Evolutionary conservation across 345 rosid genomes (phyloP).

Genomic region (Sonneratia alba): DNA sequence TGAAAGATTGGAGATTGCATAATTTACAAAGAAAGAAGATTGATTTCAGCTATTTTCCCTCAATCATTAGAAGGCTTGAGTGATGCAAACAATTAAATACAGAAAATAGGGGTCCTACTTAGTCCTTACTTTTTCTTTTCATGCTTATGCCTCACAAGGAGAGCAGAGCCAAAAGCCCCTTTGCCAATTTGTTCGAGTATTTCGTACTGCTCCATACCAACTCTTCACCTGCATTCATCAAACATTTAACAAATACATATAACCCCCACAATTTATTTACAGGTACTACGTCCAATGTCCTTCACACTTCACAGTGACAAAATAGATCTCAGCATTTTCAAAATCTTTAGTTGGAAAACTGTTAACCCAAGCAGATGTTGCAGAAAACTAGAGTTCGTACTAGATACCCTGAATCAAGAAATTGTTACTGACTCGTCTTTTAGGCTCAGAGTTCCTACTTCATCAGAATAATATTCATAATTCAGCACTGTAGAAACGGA

Average conservation of each 20-base stretch:
- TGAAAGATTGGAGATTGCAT: background rate
- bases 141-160: slow-evolving; percentile 94
- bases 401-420: background rate
- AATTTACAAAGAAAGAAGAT: background rate
- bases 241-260: background rate
- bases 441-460: background rate
- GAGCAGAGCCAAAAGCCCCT: slow-evolving; percentile 97
- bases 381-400: too few species aligned
- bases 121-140: slow-evolving; percentile 82
- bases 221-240: slow-evolving; percentile 7
- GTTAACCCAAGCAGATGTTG: background rate
- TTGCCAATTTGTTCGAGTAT: slow-evolving; percentile 95
- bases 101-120: background rate
- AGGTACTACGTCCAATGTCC: background rate
- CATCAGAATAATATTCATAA: background rate
- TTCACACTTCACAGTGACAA: background rate
- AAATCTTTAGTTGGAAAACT: background rate
- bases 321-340: background rate
- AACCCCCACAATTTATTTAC: background rate
- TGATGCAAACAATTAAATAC: background rate
- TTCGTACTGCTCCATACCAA: slow-evolving; percentile 85
- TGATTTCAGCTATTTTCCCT: background rate
- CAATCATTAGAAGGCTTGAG: background rate
- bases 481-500: background rate
- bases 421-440: background rate